Conservation (phyloP, 768 basidiomycete genomes). For the Leccinum aurantiacum region DNA sequence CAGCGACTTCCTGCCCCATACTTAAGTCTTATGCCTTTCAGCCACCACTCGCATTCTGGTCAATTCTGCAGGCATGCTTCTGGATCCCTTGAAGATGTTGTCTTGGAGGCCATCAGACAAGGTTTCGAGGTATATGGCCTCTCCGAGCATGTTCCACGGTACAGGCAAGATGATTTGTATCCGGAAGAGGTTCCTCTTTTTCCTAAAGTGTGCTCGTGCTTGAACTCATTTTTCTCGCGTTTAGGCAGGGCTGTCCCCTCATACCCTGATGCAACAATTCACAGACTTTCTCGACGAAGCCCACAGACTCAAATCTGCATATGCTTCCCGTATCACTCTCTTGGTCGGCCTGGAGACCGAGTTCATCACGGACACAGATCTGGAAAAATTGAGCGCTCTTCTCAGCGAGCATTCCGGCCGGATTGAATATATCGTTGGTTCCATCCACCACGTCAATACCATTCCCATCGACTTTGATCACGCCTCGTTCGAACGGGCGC, state of each 20-base stretch:
- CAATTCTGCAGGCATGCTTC: slow-evolving; percentile 91
- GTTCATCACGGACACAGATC: slow-evolving; percentile 69
- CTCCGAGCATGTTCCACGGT: slow-evolving; percentile 92
- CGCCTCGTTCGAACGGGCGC: slow-evolving; percentile 61
- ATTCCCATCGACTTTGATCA: slow-evolving; percentile 93
- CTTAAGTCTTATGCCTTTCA: slow-evolving; percentile 52
- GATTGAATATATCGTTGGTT: slow-evolving; percentile 90
- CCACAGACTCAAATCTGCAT: slow-evolving; percentile 63
- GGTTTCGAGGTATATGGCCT: slow-evolving; percentile 83
- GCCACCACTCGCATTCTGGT: slow-evolving; percentile 91
- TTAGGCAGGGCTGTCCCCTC: slow-evolving; percentile 56
- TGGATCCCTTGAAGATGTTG: slow-evolving; percentile 78
- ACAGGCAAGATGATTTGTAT: slow-evolving; percentile 78
- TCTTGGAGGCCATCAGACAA: slow-evolving; percentile 73
- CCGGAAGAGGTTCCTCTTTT: slow-evolving; percentile 81
- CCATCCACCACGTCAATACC: slow-evolving; percentile 85
- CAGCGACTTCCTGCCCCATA: not conserved
- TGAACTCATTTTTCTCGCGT: slow-evolving; percentile 17
- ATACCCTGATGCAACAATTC: slow-evolving; percentile 63
- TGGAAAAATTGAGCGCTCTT: slow-evolving; percentile 54
- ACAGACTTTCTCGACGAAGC: slow-evolving; percentile 75
- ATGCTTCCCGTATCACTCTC: slow-evolving; percentile 67
- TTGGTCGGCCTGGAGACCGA: slow-evolving; percentile 94
- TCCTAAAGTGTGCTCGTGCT: slow-evolving; percentile 6
- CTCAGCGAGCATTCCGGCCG: slow-evolving; percentile 46